These are phyloP conservation scores for Kalanchoe fedtschenkoi DNA, from an alignment of 164 flowering plant genomes.

Conservation along the genomic window DNA sequence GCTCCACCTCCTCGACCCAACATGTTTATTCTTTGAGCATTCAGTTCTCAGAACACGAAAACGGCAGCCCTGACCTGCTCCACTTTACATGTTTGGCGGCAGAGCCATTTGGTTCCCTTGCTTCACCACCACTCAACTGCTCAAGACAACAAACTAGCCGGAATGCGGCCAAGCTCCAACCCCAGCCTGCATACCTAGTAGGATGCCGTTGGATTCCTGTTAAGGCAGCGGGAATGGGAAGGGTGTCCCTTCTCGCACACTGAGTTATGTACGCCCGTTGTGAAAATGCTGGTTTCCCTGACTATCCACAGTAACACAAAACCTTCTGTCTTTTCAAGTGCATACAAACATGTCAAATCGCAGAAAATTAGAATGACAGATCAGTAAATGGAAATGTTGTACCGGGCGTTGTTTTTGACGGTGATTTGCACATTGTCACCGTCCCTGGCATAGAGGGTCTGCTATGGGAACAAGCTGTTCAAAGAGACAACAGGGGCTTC, in stretches of 20 bases:
- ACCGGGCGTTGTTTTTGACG: conserved; percentile 6
- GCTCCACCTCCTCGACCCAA: not conserved
- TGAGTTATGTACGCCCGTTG: conserved; percentile 8
- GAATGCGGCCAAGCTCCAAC: too few relatives aligned
- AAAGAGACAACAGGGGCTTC: conserved; percentile 7
- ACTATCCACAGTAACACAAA: not conserved
- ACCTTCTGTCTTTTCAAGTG: not conserved
- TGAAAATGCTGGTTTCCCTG: conserved; percentile 6
- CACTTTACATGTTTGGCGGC: conserved; percentile 9
- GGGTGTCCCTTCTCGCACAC: conserved; percentile 9
- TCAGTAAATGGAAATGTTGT: conserved; percentile 9
- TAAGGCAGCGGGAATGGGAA: conserved; percentile 8
- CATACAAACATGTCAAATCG: not conserved
- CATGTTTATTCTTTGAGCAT: too few relatives aligned
- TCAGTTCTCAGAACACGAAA: conserved; percentile 7
- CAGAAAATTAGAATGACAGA: not conserved
- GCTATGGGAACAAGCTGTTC: conserved; percentile 8
- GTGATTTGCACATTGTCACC: conserved; percentile 2
- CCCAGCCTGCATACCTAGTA: too few relatives aligned
- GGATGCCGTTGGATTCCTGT: not conserved
- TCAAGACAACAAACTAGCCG: too few relatives aligned
- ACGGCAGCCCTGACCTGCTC: conserved; percentile 4
- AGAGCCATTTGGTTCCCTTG: conserved; percentile 8
- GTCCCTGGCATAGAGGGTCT: conserved; percentile 3
- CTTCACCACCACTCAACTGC: conserved; percentile 4